Base-by-base conservation (phyloP, 352 stramenopile species). In the Phytophthora hybrid region DNA sequence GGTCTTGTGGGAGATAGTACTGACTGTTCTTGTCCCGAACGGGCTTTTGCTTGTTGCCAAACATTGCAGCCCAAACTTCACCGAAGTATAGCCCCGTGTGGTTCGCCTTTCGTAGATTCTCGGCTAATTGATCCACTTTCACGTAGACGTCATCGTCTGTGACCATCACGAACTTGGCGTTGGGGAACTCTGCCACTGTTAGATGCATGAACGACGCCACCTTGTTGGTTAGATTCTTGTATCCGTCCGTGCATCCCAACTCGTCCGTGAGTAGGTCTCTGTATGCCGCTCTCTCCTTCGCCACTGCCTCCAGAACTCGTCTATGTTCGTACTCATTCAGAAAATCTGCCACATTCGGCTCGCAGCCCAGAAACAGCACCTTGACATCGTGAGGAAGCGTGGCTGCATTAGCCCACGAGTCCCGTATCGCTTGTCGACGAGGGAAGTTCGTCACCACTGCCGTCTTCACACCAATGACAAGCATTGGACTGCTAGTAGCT, bases 391-490 rank as follows among this genome's bases (percentile, higher is more conserved):
- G 9, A 2, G 68, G 52, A 3, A 83, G 63, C 14, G 16, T n/a
- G 1, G 21, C 3, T 37, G 54, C 54, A 14, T 31, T 71, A 0
- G 52, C 66, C 82, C 84, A 92, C 0, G 84, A 90, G 34, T 77
- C 56, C 31, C 78, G 76, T 37, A 88, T 81, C 8, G 64, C 73
- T 51, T 82, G 76, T 19, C 76, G 79, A 6, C 34, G 46, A 3
- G 52, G 32, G 4, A 78, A 80, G n/a, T 81, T 82, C n/a, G 67
- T 46, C 23, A 78, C 5, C 5, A 83, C 69, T n/a, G 74, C 81
- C 1, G 73, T 81, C 54, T 90, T 90, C 58, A 90, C 67, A 2
- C 84, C 84, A 26, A 90, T 82, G 1, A 89, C 37, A 0, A 88
- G 54, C 21, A 79, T 26, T 3, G 66, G 55, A 3, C 66, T 59